Conservation (phyloP, 1,284 basidiomycete species). For the Ustilago hordei region DNA sequence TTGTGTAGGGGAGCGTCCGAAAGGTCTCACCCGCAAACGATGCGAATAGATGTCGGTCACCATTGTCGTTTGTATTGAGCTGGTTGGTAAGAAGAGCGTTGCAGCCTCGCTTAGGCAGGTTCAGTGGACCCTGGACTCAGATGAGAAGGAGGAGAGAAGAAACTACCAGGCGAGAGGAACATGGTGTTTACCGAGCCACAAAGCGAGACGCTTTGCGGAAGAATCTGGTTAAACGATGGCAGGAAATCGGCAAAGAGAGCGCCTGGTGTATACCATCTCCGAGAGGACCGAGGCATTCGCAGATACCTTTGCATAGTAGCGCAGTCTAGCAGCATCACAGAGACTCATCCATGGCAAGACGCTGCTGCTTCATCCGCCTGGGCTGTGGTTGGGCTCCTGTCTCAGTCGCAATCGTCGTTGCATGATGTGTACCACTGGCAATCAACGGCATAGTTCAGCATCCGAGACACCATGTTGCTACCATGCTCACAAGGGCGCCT, state of each 20-base stretch:
- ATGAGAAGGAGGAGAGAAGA: neutral
- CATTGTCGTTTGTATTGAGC: neutral
- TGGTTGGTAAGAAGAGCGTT: neutral
- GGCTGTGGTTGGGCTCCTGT: neutral
- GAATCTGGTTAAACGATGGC: constrained; percentile 2
- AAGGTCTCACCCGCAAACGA: constrained; percentile 1
- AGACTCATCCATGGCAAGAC: neutral
- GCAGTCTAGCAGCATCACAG: neutral
- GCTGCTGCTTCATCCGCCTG: neutral
- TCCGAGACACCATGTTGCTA: neutral
- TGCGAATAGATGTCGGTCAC: neutral
- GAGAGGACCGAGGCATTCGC: constrained; percentile 1
- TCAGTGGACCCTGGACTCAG: neutral
- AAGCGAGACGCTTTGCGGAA: neutral
- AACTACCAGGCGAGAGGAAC: neutral
- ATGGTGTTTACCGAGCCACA: neutral
- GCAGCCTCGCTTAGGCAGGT: neutral
- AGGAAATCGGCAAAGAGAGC: neutral
- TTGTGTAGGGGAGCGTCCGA: neutral
- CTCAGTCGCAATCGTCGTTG: constrained; percentile 6
- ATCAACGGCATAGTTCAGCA: neutral
- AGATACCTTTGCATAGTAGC: neutral
- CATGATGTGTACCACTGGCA: neutral
- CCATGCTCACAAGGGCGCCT: neutral
- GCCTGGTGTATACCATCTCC: neutral